Conservation (phyloP, 257 asterid species). For the Plectranthus barbatus region DNA sequence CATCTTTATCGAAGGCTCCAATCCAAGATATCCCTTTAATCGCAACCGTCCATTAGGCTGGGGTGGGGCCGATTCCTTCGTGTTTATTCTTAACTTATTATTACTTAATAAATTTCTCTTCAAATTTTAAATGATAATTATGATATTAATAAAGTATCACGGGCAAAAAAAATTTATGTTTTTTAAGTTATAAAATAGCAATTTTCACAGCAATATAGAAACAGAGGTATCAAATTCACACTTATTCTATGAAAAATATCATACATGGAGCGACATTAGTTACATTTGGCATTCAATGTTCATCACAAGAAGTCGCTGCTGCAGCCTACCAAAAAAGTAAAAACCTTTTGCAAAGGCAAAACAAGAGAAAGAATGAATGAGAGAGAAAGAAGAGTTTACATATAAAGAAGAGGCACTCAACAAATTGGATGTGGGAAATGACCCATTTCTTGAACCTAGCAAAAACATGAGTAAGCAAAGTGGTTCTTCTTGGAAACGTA, state of each 20-base stretch:
- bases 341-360: slow-evolving; percentile 13
- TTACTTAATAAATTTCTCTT: no score
- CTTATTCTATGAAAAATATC: neutral
- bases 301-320: slow-evolving; percentile 10
- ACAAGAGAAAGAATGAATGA: neutral
- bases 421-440: neutral
- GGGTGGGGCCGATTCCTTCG: no score
- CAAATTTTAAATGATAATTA: no score
- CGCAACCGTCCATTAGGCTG: no score
- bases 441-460: slow-evolving; percentile 30
- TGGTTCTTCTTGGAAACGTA: slow-evolving; percentile 67
- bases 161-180: no score
- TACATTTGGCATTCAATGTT: slow-evolving; percentile 17
- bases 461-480: slow-evolving; percentile 72
- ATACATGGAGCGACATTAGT: slow-evolving; percentile 19
- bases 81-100: no score
- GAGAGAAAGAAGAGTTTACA: neutral
- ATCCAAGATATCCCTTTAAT: no score
- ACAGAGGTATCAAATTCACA: no score
- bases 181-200: no score
- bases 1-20: no score
- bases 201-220: no score
- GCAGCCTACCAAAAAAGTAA: slow-evolving; percentile 31
- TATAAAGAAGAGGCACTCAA: slow-evolving; percentile 12
- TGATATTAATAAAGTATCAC: no score